Percentiles rank a stretch among this genome's conserved stretches.
phyloP scores from a whole-genome alignment of 2,329 filamentous ascomycete genomes.

The Fusarium pseudonygamai region DNA sequence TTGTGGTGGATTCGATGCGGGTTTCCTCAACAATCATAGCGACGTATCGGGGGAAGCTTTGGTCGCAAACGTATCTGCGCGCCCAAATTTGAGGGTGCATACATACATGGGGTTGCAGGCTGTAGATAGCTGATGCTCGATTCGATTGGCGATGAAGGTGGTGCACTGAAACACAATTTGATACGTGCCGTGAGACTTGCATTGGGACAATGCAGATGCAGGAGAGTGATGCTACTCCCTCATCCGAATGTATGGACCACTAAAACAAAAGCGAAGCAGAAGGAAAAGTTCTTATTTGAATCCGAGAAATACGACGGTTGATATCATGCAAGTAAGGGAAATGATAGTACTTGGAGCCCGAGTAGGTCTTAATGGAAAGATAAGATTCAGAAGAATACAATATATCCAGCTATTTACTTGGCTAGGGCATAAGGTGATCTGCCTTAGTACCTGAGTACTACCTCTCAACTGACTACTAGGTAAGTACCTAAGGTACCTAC shows the following conservation, averaged over 20 bases:
- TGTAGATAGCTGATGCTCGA: slow-evolving; percentile 3
- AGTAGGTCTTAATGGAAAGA: too few species aligned
- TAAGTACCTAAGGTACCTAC: too few species aligned
- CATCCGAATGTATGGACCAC: not conserved
- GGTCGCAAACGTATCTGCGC: not conserved
- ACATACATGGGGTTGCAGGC: not conserved
- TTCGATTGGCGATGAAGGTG: slow-evolving; percentile 5
- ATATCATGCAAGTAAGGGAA: not conserved
- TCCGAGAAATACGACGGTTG: not conserved
- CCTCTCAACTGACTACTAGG: too few species aligned
- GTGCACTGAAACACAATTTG: slow-evolving; percentile 23
- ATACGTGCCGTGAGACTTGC: slow-evolving; percentile 22
- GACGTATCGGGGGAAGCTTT: not conserved
- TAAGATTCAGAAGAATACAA: not conserved
- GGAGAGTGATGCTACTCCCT: not conserved
- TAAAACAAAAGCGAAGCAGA: not conserved
- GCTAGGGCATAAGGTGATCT: not conserved
- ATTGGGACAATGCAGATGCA: not conserved
- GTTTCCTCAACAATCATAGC: not conserved
- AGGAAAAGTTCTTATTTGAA: not conserved
- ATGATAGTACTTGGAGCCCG: not conserved
- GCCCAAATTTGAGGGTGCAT: not conserved
- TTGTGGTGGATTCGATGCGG: not conserved
- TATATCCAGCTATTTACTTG: not conserved
- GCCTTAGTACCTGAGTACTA: not conserved